Percentiles rank a stretch among this genome's conserved stretches.
Conservation (phyloP, 495 filamentous ascomycete species). For the Aspergillus taichungensis region DNA sequence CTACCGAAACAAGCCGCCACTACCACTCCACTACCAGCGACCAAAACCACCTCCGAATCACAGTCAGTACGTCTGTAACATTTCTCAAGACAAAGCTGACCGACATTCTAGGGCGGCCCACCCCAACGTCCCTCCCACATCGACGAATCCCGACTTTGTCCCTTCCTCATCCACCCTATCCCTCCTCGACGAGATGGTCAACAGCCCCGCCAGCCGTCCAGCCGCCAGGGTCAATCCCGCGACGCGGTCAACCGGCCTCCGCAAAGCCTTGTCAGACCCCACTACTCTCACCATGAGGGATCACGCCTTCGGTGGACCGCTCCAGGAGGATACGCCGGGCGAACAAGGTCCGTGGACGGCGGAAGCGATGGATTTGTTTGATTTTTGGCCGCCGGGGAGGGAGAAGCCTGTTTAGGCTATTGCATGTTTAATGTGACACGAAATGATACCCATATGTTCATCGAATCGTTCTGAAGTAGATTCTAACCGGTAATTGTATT, state of each 20-base stretch:
- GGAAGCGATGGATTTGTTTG: constrained; percentile 53
- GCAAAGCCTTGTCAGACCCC: constrained; percentile 32
- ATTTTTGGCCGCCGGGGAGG: constrained; percentile 40
- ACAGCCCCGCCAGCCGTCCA: constrained; percentile 1
- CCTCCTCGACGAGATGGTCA: constrained; percentile 24
- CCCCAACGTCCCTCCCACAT: background rate
- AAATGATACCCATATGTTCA: too few relatives aligned
- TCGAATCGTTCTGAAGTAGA: too few relatives aligned
- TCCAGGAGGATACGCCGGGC: constrained; percentile 8
- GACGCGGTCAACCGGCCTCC: constrained; percentile 14
- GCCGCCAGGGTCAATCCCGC: constrained; percentile 8
- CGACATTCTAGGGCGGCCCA: constrained; percentile 5
- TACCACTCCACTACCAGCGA: constrained; percentile 4
- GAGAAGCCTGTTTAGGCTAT: constrained; percentile 25
- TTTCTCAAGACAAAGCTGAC: constrained; percentile 9
- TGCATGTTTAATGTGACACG: too few relatives aligned
- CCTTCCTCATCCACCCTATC: constrained; percentile 25
- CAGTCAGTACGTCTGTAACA: constrained; percentile 25
- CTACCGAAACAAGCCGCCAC: constrained; percentile 15
- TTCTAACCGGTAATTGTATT: too few relatives aligned
- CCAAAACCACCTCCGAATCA: constrained; percentile 5
- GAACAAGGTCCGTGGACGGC: constrained; percentile 46
- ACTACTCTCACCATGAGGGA: constrained; percentile 5
- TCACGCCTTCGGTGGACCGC: constrained; percentile 12
- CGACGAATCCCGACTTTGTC: constrained; percentile 16